Evolutionary conservation across 129 eudicot species (phyloP), one percentile per base, ranked within the genome.

Genomic region (Helianthus tuberosus): DNA sequence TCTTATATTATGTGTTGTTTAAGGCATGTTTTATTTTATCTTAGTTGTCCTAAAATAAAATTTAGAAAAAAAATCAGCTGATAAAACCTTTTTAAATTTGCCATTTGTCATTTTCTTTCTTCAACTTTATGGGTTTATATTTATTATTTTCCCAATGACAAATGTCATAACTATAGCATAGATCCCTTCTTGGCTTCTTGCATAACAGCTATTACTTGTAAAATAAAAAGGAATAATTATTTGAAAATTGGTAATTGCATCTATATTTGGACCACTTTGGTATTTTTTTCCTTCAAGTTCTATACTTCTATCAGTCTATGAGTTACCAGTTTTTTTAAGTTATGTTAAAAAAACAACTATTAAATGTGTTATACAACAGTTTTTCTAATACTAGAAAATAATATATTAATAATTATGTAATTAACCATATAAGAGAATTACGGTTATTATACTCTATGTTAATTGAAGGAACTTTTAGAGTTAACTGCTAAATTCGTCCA

Each of bases 1-100:
- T 48, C 55, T 52, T 52, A 58, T 36, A 61, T 44, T 71, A 51
- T 70, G 63, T 72, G 61, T 51, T 75, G 67, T 29, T 70, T 72
- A 61, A 61, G 73, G 55, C 80, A 76, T 66, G 71, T 70, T 71
- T 58, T 46, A 51, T 47, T 61, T 39, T 58, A 59, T 72, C 74
- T 60, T 62, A 57, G 74, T 68, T 78, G 86, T 78, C 77, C 61
- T 62, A 72, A 59, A 1, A 64, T 43, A 44, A 27, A 27, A 29
- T 32, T 61, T 27, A 72, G 16, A 69, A 78, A 77, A 64, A 15
- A 69, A 71, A 77, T 15, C 35, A 32, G 46, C 17, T 53, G 64
- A 64, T 43, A 64, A 16, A 72, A 60, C 71, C 43, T 8, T 39
- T 48, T 70, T 25, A 32, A 27, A 52, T 29, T 71, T 8, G 5